These are phyloP conservation scores for Fusarium mundagurra DNA, from an alignment of 2,329 filamentous ascomycete genomes.

Conservation along the genomic window DNA sequence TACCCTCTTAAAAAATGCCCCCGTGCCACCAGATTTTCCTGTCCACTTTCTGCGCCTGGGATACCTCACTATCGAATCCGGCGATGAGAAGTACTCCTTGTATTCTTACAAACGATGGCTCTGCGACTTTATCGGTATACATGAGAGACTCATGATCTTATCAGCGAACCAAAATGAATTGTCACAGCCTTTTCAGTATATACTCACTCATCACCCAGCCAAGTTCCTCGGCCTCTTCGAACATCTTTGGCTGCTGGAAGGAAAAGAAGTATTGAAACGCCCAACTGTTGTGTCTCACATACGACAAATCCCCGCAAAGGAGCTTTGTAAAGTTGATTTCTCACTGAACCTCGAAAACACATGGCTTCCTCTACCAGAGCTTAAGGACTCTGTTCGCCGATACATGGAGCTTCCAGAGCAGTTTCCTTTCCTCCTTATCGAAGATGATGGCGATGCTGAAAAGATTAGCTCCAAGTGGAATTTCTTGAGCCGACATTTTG, in stretches of 20 bases:
- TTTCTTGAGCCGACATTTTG: constrained; percentile 14
- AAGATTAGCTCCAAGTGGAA: neutral
- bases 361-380: constrained; percentile 13
- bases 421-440: constrained; percentile 13
- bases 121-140: neutral
- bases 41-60: neutral
- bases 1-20: neutral
- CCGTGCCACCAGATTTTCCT: neutral
- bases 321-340: constrained; percentile 15
- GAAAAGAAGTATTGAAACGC: neutral
- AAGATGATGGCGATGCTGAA: neutral
- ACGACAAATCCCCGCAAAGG: neutral
- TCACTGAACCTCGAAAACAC: neutral
- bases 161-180: neutral
- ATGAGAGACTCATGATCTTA: neutral
- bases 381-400: neutral
- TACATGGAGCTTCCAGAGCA: constrained; percentile 10
- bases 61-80: neutral
- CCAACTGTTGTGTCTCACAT: neutral
- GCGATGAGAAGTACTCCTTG: neutral
- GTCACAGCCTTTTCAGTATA: constrained; percentile 14
- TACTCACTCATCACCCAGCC: neutral
- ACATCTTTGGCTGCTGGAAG: constrained; percentile 19
- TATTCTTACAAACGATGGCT: constrained; percentile 17
- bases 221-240: constrained; percentile 19